Base-by-base conservation (phyloP, 2,329 filamentous ascomycete species). In the Arachnomyces sp. region DNA sequence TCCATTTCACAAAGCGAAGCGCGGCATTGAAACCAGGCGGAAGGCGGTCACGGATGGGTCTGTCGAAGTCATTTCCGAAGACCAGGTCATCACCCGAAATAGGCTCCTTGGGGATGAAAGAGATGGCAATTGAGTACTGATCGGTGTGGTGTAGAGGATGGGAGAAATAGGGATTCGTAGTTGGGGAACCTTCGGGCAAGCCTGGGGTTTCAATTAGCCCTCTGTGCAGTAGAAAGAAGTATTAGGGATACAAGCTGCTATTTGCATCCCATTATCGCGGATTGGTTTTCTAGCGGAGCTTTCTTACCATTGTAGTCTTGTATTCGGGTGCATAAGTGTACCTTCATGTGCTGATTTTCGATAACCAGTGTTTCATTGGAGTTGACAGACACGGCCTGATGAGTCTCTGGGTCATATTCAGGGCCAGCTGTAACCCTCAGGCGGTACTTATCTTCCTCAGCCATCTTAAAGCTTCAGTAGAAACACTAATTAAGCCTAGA, bases 21-120 rank as follows among this genome's bases (percentile, higher is more conserved):
- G 88, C 89, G 7, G 86, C 82, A 56, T 78, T 79, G 63, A 95
- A 94, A 0, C 90, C 88, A 0, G 86, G 86, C 0, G 92, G 90
- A 2, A 98, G 71, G 12, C 81, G 77, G 57, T 95, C 84, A 21
- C 87, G 78, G 52, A 98, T 92, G 0, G 92, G 86, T 37, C 84
- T 78, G 56, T 95, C 89, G 59, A 96, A 95, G 69, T 95, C 88
- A 61, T 96, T 96, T 31, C 90, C 92, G 53, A 95, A 95, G 39
- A 95, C 80, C 2, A 98, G 71, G 46, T 93, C 80, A 17, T 76
- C 63, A 33, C 78, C 87, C 3, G 72, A 71, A 42, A 94, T 79
- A 28, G 63, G 63, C 21, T 67, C 53, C 52, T 84, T 86, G n/a
- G 84, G 86, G 0, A 75, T 79, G 61, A 95, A 86, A 34, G 77